Base-by-base conservation (phyloP, 257 asterid species). In the Solanum ossicruentum region DNA sequence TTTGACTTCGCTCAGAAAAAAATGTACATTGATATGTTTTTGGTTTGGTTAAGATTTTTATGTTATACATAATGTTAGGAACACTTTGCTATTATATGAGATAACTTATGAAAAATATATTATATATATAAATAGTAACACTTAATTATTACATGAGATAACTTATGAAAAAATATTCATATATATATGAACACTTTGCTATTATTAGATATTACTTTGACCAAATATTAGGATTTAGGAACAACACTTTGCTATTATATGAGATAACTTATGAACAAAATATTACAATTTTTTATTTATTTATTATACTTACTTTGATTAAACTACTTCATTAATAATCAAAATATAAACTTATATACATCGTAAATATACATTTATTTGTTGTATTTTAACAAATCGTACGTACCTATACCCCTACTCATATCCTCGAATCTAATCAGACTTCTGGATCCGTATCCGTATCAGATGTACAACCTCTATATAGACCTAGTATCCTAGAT, bases 1-100 rank as follows among this genome's bases (percentile, higher is more conserved):
- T 5, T 26, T 28, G 7, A 28, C 2, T 26, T 13, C 45, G 0
- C 6, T 6, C 1, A 0, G 9, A 1, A 0, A 2, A 1, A 65
- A 63, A 1, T 26, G 5, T n/a, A 58, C 4, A 0, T 65, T 26
- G 5, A 65, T 26, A 65, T 26, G 43, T 1, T 65, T 23, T 65
- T 63, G 32, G 67, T 60, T 63, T 63, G 2, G 70, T 23, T 21
- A 28, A 63, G 39, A 63, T 6, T 63, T 32, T 52, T 52, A 52
- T 52, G 56, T 12, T 15, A 12, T 10, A 11, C 4, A 60, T 60
- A 60, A 49, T 61, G 23, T 12, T 23, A 26, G 71, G 71, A 26
- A 63, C 71, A 26, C 17, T 26, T 63, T 2, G 71, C 71, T 63
- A 26, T 63, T 63, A 63, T 12, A 63, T 23, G 71, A 63, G 41